Evolutionary conservation across 2,329 filamentous ascomycete species (phyloP).

Genomic region (Aspergillus tubingensis): DNA sequence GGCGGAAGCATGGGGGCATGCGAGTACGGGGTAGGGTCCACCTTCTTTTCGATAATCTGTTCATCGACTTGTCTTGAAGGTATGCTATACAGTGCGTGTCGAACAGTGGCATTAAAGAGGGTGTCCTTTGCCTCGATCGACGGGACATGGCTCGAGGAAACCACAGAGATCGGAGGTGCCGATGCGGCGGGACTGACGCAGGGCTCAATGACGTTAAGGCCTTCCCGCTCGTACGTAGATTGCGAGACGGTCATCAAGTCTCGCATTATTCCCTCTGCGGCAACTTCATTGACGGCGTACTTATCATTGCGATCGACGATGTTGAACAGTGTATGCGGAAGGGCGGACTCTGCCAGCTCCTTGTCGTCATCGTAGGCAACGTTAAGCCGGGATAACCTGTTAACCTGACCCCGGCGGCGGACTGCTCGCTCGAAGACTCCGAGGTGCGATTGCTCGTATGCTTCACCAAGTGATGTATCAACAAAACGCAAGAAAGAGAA

Average conservation of each 20-base stretch:
- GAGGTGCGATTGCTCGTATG: slow-evolving; percentile 67
- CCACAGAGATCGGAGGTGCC: slow-evolving; percentile 82
- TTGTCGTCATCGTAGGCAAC: slow-evolving; percentile 69
- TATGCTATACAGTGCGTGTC: slow-evolving; percentile 71
- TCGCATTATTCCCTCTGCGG: slow-evolving; percentile 70
- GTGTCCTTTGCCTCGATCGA: slow-evolving; percentile 66
- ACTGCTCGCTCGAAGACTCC: slow-evolving; percentile 74
- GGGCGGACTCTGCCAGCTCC: slow-evolving; percentile 63
- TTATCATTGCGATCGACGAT: slow-evolving; percentile 71
- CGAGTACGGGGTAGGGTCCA: slow-evolving; percentile 57
- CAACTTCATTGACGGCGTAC: slow-evolving; percentile 67
- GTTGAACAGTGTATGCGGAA: slow-evolving; percentile 77
- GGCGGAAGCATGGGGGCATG: slow-evolving; percentile 73
- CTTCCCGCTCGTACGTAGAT: slow-evolving; percentile 65
- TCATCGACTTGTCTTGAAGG: slow-evolving; percentile 65
- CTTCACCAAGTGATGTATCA: slow-evolving; percentile 73
- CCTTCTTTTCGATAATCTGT: slow-evolving; percentile 71
- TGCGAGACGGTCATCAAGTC: slow-evolving; percentile 78
- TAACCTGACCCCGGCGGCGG: slow-evolving; percentile 53
- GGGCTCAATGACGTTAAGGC: slow-evolving; percentile 76
- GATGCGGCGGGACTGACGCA: slow-evolving; percentile 76
- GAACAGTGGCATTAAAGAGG: slow-evolving; percentile 76
- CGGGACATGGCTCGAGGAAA: slow-evolving; percentile 68
- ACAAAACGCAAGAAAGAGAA: slow-evolving; percentile 93
- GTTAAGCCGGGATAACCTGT: slow-evolving; percentile 66